A percentile compares a stretch with the other conserved stretches of the same genome.
These are phyloP conservation scores for Solanum megistacrolobum DNA, from an alignment of 257 asterid genomes.

Conservation along the genomic window DNA sequence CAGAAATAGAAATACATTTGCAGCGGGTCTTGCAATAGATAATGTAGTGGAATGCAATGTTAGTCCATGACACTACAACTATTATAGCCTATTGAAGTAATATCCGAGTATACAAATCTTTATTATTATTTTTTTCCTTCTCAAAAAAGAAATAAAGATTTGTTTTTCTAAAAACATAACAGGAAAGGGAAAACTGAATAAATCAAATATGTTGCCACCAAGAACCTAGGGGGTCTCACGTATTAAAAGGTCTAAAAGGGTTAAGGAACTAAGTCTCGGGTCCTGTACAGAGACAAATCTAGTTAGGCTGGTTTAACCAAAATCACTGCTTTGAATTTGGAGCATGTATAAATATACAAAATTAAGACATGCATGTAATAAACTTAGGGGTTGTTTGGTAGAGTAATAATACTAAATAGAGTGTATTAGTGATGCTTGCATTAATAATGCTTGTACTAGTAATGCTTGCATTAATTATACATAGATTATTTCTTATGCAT, in stretches of 20 bases:
- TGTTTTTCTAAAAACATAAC: not conserved
- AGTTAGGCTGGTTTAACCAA: not conserved
- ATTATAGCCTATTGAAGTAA: not conserved
- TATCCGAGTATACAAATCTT: not conserved
- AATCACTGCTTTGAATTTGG: not conserved
- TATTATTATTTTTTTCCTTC: not conserved
- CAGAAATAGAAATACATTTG: not conserved
- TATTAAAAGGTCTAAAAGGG: not conserved
- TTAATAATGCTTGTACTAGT: not conserved
- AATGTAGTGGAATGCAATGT: not conserved
- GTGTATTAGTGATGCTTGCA: not conserved
- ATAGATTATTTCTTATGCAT: not conserved
- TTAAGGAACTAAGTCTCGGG: not conserved
- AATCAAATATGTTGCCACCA: not conserved
- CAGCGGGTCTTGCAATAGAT: not conserved
- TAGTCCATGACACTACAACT: not conserved
- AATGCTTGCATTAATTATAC: not conserved
- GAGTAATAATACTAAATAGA: not conserved
- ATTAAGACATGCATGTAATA: not conserved
- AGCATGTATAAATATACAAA: not conserved
- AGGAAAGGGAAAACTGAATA: not conserved
- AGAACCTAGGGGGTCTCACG: not conserved
- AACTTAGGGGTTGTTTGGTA: not conserved
- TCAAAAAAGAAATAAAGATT: not conserved
- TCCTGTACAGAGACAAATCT: not conserved